Percentiles rank a stretch among this genome's conserved stretches.
phyloP scores from a whole-genome alignment of 2,329 filamentous ascomycete genomes.

The Curvularia lunata region DNA sequence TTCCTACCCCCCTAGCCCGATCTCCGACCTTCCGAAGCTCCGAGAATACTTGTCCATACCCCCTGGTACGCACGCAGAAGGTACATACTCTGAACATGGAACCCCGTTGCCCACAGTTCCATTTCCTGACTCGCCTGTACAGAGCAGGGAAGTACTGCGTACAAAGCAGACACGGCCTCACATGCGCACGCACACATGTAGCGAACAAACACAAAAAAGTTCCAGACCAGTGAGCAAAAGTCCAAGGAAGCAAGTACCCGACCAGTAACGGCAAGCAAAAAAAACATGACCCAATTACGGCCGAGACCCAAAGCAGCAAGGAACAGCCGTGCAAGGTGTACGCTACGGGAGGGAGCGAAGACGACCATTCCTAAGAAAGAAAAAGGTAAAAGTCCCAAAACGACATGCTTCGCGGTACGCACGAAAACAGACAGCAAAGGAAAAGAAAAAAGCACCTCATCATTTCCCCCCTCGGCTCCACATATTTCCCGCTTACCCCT shows the following conservation, averaged over 20 bases:
- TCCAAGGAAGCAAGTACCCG: background rate
- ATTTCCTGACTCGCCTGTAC: background rate
- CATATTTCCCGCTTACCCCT: slow-evolving; percentile 7
- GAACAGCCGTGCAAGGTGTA: background rate
- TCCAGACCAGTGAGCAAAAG: background rate
- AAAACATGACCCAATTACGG: background rate
- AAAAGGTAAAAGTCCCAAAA: background rate
- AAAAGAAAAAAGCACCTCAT: background rate
- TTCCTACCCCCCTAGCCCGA: background rate
- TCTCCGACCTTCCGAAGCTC: background rate
- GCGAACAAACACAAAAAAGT: background rate
- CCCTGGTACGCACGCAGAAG: background rate
- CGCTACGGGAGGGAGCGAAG: background rate
- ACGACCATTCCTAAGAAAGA: background rate
- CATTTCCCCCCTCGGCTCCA: background rate
- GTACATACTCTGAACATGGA: too few species aligned
- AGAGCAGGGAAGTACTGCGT: background rate
- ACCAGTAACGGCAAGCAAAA: background rate
- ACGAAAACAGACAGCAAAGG: background rate
- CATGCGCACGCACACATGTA: too few species aligned
- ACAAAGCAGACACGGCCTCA: background rate
- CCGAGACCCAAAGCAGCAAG: background rate
- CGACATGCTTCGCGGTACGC: too few species aligned
- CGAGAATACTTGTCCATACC: slow-evolving; percentile 2
- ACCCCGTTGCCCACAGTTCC: background rate